phyloP scores from a whole-genome alignment of 2,329 filamentous ascomycete genomes.

The Xylariaceae sp. region DNA sequence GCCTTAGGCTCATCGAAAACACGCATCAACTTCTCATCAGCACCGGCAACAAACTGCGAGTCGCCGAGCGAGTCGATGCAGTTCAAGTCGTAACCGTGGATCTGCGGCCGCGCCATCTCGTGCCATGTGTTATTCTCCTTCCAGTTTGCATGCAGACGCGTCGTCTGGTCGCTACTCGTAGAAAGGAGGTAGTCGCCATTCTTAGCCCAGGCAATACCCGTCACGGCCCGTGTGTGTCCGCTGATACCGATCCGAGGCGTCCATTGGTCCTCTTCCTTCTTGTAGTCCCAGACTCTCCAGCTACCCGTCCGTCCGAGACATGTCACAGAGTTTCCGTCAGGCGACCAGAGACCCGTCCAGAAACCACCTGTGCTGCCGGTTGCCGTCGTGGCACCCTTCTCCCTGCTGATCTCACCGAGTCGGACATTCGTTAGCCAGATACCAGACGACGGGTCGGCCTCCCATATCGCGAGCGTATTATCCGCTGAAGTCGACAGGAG shows the following conservation, averaged over 20 bases:
- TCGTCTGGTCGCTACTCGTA: constrained; percentile 89
- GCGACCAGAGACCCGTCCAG: constrained; percentile 92
- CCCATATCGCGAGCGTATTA: constrained; percentile 91
- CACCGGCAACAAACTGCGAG: constrained; percentile 82
- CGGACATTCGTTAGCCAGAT: constrained; percentile 85
- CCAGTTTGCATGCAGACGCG: constrained; percentile 81
- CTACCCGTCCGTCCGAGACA: constrained; percentile 87
- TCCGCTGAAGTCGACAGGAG: constrained; percentile 89
- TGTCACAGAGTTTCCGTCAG: constrained; percentile 66
- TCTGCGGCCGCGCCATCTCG: constrained; percentile 91
- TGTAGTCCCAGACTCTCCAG: constrained; percentile 80
- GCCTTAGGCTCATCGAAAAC: constrained; percentile 88
- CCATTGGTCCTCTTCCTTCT: constrained; percentile 62
- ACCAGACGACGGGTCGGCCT: constrained; percentile 73
- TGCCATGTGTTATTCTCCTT: constrained; percentile 66
- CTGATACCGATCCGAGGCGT: constrained; percentile 68
- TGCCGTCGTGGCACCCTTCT: constrained; percentile 93
- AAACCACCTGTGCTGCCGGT: constrained; percentile 95
- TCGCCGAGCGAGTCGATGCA: constrained; percentile 74
- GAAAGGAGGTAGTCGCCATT: constrained; percentile 81
- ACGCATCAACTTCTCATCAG: constrained; percentile 95
- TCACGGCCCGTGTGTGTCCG: constrained; percentile 78
- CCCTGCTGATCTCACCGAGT: constrained; percentile 86
- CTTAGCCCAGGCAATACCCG: constrained; percentile 76
- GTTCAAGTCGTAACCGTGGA: constrained; percentile 97